Conservation (phyloP, 2,329 filamentous ascomycete species). For the Myriosclerotinia scirpicola region DNA sequence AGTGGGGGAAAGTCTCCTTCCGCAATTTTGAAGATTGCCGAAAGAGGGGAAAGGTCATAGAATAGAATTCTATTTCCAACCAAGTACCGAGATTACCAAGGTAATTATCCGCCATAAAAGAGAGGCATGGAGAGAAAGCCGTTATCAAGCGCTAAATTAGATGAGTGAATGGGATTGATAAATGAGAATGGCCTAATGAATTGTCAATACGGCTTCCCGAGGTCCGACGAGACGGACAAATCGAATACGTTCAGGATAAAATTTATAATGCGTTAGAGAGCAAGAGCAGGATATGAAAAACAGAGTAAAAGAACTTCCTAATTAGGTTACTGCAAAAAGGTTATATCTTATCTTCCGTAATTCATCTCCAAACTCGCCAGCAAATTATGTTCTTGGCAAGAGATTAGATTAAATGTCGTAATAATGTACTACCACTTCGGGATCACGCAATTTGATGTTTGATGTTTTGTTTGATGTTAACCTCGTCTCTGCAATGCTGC, state of each 20-base stretch:
- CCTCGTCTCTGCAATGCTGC: not conserved
- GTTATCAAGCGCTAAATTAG: not conserved
- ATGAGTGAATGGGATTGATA: not conserved
- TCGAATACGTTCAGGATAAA: not conserved
- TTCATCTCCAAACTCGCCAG: not conserved
- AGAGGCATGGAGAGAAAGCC: not conserved
- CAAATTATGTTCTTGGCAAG: not conserved
- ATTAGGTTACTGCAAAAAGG: not conserved
- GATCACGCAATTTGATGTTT: not conserved
- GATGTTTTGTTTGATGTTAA: not conserved
- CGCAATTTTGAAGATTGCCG: slow-evolving; percentile 5
- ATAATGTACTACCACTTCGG: not conserved
- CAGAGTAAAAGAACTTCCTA: slow-evolving; percentile 11
- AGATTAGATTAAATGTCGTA: not conserved
- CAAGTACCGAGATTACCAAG: slow-evolving; percentile 7
- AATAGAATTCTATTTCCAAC: not conserved
- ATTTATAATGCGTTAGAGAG: not conserved
- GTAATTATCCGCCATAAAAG: not conserved
- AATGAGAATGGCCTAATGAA: not conserved
- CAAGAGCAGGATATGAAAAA: not conserved
- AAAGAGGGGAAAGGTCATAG: slow-evolving; percentile 16
- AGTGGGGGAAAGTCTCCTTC: slow-evolving; percentile 14
- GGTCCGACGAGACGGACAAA: not conserved
- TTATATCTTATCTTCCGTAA: not conserved
- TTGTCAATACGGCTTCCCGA: not conserved